phyloP scores from a whole-genome alignment of 106 monocot genomes.

The Acorus gramineus region DNA sequence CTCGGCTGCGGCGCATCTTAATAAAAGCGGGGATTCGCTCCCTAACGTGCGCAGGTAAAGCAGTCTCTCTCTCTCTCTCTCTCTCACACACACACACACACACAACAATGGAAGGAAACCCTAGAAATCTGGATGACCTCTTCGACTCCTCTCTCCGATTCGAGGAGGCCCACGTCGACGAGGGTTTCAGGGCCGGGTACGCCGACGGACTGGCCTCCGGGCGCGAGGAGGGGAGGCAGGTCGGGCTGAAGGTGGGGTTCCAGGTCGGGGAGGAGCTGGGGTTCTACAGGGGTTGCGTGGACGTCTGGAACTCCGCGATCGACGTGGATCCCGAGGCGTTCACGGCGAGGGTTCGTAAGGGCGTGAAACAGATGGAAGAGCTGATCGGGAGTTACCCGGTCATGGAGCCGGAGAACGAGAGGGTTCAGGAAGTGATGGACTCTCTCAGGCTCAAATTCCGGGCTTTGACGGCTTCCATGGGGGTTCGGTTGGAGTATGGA shows the following conservation, averaged over 20 bases:
- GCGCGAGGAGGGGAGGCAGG: constrained; percentile 54
- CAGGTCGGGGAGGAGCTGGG: constrained; percentile 64
- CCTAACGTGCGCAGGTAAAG: no score
- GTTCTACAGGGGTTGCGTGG: constrained; percentile 60
- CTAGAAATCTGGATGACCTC: constrained; percentile 23
- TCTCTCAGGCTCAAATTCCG: constrained; percentile 53
- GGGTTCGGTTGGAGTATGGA: constrained; percentile 54
- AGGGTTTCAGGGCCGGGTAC: constrained; percentile 59
- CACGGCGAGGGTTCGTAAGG: constrained; percentile 44
- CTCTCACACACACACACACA: no score
- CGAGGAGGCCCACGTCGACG: constrained; percentile 42
- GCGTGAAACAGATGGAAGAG: constrained; percentile 31
- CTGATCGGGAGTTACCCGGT: constrained; percentile 42
- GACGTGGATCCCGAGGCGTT: constrained; percentile 28
- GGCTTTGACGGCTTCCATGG: constrained; percentile 36
- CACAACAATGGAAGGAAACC: constrained; percentile 25
- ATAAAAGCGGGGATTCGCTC: no score
- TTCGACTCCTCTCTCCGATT: constrained; percentile 51
- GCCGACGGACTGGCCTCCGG: constrained; percentile 45
- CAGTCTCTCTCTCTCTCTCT: no score
- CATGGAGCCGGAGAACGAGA: constrained; percentile 47
- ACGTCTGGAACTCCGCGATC: constrained; percentile 46
- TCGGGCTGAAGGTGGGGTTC: constrained; percentile 57
- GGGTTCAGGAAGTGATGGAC: constrained; percentile 46
- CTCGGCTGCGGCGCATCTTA: no score